Percentiles rank a stretch among this genome's conserved stretches.
These are phyloP conservation scores for Fusarium keratoplasticum DNA, from an alignment of 2,329 filamentous ascomycete species.

Conservation along the genomic window DNA sequence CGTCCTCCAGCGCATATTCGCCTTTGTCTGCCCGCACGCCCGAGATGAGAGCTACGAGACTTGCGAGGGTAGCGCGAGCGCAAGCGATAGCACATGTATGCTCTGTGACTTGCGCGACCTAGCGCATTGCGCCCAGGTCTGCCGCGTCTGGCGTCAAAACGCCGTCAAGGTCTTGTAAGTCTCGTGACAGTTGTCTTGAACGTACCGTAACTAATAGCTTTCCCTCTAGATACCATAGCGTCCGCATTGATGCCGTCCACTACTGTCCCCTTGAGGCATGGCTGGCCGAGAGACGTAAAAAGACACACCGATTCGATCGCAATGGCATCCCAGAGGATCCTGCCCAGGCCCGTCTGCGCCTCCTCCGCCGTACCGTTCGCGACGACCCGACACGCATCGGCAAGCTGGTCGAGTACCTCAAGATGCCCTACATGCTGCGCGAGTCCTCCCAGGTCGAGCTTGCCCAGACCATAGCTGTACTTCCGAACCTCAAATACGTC, in stretches of 20 bases:
- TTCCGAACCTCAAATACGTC: slow-evolving; percentile 87
- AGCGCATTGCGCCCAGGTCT: slow-evolving; percentile 80
- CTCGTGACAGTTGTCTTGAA: neutral
- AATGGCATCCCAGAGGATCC: slow-evolving; percentile 86
- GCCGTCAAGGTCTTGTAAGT: slow-evolving; percentile 72
- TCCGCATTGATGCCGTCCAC: slow-evolving; percentile 93
- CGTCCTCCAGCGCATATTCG: slow-evolving; percentile 83
- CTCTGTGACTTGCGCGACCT: slow-evolving; percentile 93
- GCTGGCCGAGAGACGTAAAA: slow-evolving; percentile 82
- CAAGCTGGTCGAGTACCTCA: slow-evolving; percentile 79
- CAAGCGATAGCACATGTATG: slow-evolving; percentile 84
- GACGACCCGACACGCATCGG: slow-evolving; percentile 78
- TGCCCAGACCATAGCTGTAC: slow-evolving; percentile 84
- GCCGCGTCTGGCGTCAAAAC: slow-evolving; percentile 74
- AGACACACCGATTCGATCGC: slow-evolving; percentile 76
- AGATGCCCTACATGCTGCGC: slow-evolving; percentile 94
- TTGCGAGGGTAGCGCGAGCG: slow-evolving; percentile 78
- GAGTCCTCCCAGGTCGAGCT: slow-evolving; percentile 87
- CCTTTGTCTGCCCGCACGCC: slow-evolving; percentile 85
- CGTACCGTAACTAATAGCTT: slow-evolving; percentile 21
- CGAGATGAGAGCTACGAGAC: slow-evolving; percentile 82
- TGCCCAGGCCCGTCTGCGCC: slow-evolving; percentile 77
- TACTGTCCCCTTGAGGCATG: slow-evolving; percentile 90
- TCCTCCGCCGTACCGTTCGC: slow-evolving; percentile 85
- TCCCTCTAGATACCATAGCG: slow-evolving; percentile 78